These are phyloP conservation scores for Aspergillus melleus DNA, from an alignment of 2,329 filamentous ascomycete species.

Conservation along the genomic window DNA sequence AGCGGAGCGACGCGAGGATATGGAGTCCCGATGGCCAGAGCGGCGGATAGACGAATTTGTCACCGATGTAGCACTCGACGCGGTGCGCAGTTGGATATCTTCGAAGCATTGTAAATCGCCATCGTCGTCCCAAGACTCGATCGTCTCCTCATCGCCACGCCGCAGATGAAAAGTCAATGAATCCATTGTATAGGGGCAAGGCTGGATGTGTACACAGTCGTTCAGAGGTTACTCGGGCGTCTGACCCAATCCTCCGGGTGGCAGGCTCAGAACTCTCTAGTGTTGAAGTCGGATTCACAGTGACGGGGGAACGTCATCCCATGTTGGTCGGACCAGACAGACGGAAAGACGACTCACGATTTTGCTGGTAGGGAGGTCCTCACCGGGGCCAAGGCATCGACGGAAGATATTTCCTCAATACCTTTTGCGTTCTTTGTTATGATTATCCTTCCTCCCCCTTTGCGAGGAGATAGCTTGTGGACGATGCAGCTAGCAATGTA, in stretches of 20 bases:
- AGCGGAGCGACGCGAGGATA: slow-evolving; percentile 78
- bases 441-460: not conserved
- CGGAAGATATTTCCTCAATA: not conserved
- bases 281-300: slow-evolving; percentile 11
- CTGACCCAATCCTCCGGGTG: slow-evolving; percentile 7
- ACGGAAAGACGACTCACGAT: not conserved
- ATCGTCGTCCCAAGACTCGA: slow-evolving; percentile 54
- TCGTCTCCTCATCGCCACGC: slow-evolving; percentile 35
- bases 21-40: slow-evolving; percentile 65
- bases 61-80: slow-evolving; percentile 47
- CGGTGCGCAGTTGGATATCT: slow-evolving; percentile 46
- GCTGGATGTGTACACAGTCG: not conserved
- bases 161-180: slow-evolving; percentile 34
- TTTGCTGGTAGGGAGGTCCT: too few relatives aligned
- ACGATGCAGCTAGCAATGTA: not conserved
- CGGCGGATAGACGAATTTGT: slow-evolving; percentile 44
- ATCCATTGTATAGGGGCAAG: slow-evolving; percentile 34
- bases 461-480: not conserved
- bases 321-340: not conserved
- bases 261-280: slow-evolving; percentile 22
- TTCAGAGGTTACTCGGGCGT: not conserved
- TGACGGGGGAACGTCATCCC: slow-evolving; percentile 4
- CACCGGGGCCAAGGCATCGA: not conserved
- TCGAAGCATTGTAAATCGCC: slow-evolving; percentile 49
- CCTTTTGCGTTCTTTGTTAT: too few relatives aligned